phyloP scores from a whole-genome alignment of 2,329 filamentous ascomycete genomes.

The Fusarium pseudoanthophilum region DNA sequence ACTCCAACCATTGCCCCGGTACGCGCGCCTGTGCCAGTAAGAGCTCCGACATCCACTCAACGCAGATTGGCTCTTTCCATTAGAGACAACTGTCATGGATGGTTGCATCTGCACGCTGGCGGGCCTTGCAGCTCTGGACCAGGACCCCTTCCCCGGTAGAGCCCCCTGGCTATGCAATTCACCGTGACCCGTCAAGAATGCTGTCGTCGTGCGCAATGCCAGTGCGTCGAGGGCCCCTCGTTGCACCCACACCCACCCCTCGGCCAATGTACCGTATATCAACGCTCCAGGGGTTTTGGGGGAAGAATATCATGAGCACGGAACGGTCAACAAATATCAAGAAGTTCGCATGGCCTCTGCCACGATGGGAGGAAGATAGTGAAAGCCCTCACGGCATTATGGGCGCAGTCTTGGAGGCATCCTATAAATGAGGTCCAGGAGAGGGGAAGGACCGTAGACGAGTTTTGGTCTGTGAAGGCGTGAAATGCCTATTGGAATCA shows the following conservation, averaged over 20 bases:
- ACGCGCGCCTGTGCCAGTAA: conserved; percentile 41
- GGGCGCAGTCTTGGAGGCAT: background rate
- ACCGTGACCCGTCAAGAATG: conserved; percentile 36
- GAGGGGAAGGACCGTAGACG: background rate
- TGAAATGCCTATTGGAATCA: background rate
- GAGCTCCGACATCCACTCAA: conserved; percentile 33
- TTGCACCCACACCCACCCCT: conserved; percentile 35
- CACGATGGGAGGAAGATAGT: background rate
- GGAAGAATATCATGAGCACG: conserved; percentile 1
- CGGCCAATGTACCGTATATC: conserved; percentile 40
- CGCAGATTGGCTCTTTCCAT: conserved; percentile 37
- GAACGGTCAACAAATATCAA: conserved; percentile 9
- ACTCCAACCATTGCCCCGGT: conserved; percentile 42
- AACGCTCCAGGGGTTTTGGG: conserved; percentile 35
- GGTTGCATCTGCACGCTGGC: conserved; percentile 41
- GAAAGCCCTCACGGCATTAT: background rate
- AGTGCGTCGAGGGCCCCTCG: conserved; percentile 14
- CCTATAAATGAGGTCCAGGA: background rate
- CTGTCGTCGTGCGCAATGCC: conserved; percentile 26
- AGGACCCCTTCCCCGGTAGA: conserved; percentile 40
- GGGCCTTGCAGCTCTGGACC: conserved; percentile 42
- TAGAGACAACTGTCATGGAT: conserved; percentile 39
- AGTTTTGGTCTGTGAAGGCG: background rate
- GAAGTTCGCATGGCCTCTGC: conserved; percentile 15
- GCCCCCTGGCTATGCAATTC: conserved; percentile 36